These are phyloP conservation scores for Carnegiea gigantea DNA, from an alignment of 179 eudicot genomes.

Conservation along the genomic window DNA sequence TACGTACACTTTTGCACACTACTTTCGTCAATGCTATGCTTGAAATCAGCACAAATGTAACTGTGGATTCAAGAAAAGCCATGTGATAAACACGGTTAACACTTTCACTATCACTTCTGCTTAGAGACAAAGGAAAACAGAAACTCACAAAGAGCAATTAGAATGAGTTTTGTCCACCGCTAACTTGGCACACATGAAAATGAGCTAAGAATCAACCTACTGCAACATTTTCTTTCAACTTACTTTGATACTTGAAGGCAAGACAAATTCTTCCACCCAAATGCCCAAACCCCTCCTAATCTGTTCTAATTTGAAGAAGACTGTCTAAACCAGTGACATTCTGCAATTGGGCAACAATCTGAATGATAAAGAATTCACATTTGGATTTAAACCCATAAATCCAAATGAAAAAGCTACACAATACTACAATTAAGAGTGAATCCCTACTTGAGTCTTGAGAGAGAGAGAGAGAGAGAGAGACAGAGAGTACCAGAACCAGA, in stretches of 20 bases:
- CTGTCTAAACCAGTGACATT: not conserved
- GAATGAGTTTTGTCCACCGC: not conserved
- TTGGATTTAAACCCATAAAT: not conserved
- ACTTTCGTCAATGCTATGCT: not conserved
- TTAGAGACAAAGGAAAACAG: not conserved
- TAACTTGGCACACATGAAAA: not conserved
- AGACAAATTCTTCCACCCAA: not conserved
- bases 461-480: constrained; percentile 12
- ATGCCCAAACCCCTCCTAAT: not conserved
- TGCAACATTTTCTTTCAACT: not conserved
- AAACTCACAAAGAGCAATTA: not conserved
- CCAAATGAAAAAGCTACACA: not conserved
- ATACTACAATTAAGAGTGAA: not conserved
- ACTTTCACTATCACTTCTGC: not conserved
- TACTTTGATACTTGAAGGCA: not conserved
- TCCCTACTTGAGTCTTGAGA: too few species aligned
- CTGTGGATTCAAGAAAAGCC: not conserved
- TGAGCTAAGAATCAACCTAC: not conserved
- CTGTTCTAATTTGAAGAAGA: not conserved
- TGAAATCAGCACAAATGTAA: not conserved
- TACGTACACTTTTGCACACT: not conserved
- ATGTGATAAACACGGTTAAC: too few species aligned
- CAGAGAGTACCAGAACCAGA: constrained; percentile 13
- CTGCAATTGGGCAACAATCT: not conserved
- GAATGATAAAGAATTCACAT: not conserved